Conservation (phyloP, 306 rosid genomes). For the Sindora glabra region DNA sequence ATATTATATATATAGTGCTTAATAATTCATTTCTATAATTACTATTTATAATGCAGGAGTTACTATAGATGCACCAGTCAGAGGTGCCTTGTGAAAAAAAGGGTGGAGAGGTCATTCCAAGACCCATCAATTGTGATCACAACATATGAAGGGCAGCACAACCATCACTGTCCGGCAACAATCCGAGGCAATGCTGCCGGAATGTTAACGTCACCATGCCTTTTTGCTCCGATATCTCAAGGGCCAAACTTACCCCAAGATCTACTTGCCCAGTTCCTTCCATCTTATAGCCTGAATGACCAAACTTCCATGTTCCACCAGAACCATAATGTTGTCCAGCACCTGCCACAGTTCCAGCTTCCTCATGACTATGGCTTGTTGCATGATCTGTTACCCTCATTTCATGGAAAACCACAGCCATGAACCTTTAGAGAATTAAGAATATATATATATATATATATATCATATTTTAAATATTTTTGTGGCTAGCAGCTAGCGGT, state of each 20-base stretch:
- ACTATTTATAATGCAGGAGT: slow-evolving; percentile 45
- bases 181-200: slow-evolving; percentile 54
- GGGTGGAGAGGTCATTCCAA: slow-evolving; percentile 77
- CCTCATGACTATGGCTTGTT: slow-evolving; percentile 48
- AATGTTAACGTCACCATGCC: slow-evolving; percentile 39
- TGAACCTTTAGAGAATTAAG: slow-evolving; percentile 12
- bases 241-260: slow-evolving; percentile 41
- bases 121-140: slow-evolving; percentile 72
- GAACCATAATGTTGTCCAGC: slow-evolving; percentile 17
- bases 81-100: slow-evolving; percentile 71
- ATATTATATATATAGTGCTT: too few species aligned
- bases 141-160: slow-evolving; percentile 88
- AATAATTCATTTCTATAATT: too few species aligned
- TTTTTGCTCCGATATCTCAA: slow-evolving; percentile 30
- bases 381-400: slow-evolving; percentile 63
- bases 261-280: slow-evolving; percentile 59
- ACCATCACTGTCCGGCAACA: slow-evolving; percentile 78
- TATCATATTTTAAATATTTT: too few species aligned
- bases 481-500: too few species aligned
- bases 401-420: slow-evolving; percentile 37
- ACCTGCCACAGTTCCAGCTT: slow-evolving; percentile 31
- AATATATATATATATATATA: too few species aligned
- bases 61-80: slow-evolving; percentile 86
- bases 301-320: slow-evolving; percentile 33
- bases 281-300: slow-evolving; percentile 27